Conservation (phyloP, 1,284 basidiomycete genomes). For the Ustilago vetiveriae region DNA sequence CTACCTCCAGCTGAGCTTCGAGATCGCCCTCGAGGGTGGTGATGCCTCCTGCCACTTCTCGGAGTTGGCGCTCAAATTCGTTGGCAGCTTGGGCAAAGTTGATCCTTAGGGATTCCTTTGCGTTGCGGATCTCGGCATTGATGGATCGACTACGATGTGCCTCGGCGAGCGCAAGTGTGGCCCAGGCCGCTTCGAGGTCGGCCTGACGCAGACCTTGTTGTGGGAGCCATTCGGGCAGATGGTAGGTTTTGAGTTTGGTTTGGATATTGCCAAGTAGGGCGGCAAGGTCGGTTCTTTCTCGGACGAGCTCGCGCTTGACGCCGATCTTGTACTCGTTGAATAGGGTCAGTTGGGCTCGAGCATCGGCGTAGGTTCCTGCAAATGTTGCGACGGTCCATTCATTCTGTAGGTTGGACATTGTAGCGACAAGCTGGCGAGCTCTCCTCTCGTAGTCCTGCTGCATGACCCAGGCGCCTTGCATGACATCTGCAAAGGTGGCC, state of each 20-base stretch:
- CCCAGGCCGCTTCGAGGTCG: conserved; percentile 86
- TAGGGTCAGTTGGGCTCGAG: conserved; percentile 77
- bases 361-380: conserved; percentile 75
- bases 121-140: conserved; percentile 82
- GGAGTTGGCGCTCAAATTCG: conserved; percentile 73
- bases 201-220: conserved; percentile 62
- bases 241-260: conserved; percentile 92
- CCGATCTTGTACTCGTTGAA: conserved; percentile 87
- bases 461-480: conserved; percentile 77
- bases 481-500: conserved; percentile 93
- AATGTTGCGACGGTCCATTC: conserved; percentile 54
- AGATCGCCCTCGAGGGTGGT: conserved; percentile 54
- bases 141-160: conserved; percentile 82
- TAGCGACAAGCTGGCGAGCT: conserved; percentile 69
- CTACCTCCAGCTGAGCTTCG: conserved; percentile 43
- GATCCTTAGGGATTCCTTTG: conserved; percentile 78
- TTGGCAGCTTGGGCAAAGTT: conserved; percentile 86
- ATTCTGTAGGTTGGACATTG: conserved; percentile 40
- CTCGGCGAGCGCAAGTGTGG: conserved; percentile 77
- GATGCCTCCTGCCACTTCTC: conserved; percentile 48
- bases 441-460: conserved; percentile 94
- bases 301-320: conserved; percentile 85
- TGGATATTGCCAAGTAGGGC: conserved; percentile 92
- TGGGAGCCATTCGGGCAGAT: conserved; percentile 67
- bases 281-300: conserved; percentile 86